Base-by-base conservation (phyloP, 139 green algal species). In the Chlorella ohadii region DNA sequence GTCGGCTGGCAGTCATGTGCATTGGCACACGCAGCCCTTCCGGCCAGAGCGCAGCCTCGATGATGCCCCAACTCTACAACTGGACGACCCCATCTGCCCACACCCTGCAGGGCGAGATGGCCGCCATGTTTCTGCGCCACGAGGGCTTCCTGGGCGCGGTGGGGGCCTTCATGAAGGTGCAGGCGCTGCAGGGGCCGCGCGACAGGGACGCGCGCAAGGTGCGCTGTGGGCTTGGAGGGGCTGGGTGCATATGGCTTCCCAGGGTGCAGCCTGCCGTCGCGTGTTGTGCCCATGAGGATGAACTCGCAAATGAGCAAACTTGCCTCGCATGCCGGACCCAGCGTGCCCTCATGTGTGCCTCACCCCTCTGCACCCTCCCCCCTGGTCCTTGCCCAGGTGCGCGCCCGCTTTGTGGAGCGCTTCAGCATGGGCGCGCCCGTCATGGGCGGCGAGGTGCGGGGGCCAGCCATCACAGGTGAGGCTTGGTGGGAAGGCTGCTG, bases 121-220 rank as follows among this genome's bases (percentile, higher is more conserved):
- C 91, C 15, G 97, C 97, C n/a, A 92, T 95, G 86, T 99, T 99
- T 76, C 86, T 99, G 85, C 87, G 97, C n/a, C 97, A 99, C 84
- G 94, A 98, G 90, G 97, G 97, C 55, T 99, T 98, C 90, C 88
- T 99, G 79, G 96, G 97, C 6, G 95, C 96, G 0, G 89, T 99
- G 78, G 97, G 97, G 4, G 96, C 97, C 16, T 99, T 99, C 87
- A 92, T 99, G 55, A 95, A 94, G 65, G 94, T 97, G 57, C 93
- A 97, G 84, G 90, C 93, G 3, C 88, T 97, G 84, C 28, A 77
- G 31, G 65, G 41, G 1, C n/a, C 78, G 6, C n/a, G 41, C 0
- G 63, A 38, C 25, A 39, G 19, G 20, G 63, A 83, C n/a, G n/a
- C 47, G 0, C 63, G n/a, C 78, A 83, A 83, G 41, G 76, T 61